Evolutionary conservation across 2,329 filamentous ascomycete species (phyloP), one percentile per base, ranked within the genome.

Genomic region (Aspergillus carbonarius): DNA sequence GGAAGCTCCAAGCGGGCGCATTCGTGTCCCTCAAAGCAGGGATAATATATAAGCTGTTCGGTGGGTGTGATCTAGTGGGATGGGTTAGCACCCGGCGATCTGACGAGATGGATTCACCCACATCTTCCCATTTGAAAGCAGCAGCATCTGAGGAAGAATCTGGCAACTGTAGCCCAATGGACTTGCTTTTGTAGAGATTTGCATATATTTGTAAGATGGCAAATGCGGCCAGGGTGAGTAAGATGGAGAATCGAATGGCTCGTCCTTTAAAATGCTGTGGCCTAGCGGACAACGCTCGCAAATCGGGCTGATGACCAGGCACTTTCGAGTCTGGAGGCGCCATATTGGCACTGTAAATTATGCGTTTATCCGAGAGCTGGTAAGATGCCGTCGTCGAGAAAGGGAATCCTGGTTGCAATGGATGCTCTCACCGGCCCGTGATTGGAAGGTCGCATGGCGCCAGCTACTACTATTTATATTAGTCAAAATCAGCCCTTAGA

Each of bases 1-100:
- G 52, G 57, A 27, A 59, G 32, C 9, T 30, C 15, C 2, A 59
- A 32, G 15, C 52, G 52, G 34, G 52, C 46, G 20, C 46, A 59
- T 55, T 55, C 17, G 37, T 50, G 23, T 18, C 4, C 12, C 2
- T 39, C 37, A 18, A 59, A 59, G 27, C 52, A 51, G 7, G 52
- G 46, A 37, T 49, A 34, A 30, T 55, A 59, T 10, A 54, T 12
- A 15, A 59, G 51, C 10, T 50, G 20, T 7, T 54, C 5, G 27
- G 46, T 55, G 4, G 52, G 52, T 0, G 20, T 30, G 10, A 57
- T 47, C 55, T 57, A 18, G 12, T 4, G 18, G 9, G 9, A 15
- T 34, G 12, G 9, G 4, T 32, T 23, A 18, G 17, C 8, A 34
- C 15, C 12, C 15, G n/a, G n/a, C 8, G 13, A 8, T 9, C 37